Evolutionary conservation across 495 filamentous ascomycete species (phyloP), one percentile per base, ranked within the genome.

Genomic region (Neurospora sp.): DNA sequence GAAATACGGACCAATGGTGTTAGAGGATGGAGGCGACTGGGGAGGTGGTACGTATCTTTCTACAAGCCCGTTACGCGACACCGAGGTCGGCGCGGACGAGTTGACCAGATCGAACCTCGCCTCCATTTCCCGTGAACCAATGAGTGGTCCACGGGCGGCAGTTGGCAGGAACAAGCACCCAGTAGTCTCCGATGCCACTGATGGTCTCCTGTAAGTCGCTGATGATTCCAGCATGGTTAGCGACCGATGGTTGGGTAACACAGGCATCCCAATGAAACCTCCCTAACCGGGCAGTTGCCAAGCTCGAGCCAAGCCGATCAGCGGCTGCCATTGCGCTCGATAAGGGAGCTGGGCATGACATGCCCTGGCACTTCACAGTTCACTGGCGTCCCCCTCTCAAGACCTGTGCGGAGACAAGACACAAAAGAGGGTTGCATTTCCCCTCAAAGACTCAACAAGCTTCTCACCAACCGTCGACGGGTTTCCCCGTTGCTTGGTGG

Each of bases 231-330:
- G 48, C 20, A 22, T 35, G 53, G 53, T 35, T 59, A 31, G 22
- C 22, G 53, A 65, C 53, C 31, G 27, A 35, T 65, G 27, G 53
- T 37, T 18, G 53, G 27, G 53, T 61, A 16, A 61, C 53, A 35
- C 35, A 35, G 35, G 35, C 35, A 65, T 65, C 69, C 42, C 10
- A 48, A 39, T 74, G 72, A 12, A 73, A 79, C 76, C 77, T 79
- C 76, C 77, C 77, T 72, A 71, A 74, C 74, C 70, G 61, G 77
- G 77, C 59, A 79, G 73, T 72, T 76, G 76, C 53, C 69, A 72
- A 76, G 68, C 45, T 38, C n/a, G 31, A 35, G 76, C 53, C 69
- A 72, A 76, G 68, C 45, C 53, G 31, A 65, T 65, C 27, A 65
- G 31, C 53, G 31, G 18, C 14, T 61, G 53, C 53, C 6, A 18